Conservation (phyloP, 169 alveolate genomes). For the Plasmodium sp. region DNA sequence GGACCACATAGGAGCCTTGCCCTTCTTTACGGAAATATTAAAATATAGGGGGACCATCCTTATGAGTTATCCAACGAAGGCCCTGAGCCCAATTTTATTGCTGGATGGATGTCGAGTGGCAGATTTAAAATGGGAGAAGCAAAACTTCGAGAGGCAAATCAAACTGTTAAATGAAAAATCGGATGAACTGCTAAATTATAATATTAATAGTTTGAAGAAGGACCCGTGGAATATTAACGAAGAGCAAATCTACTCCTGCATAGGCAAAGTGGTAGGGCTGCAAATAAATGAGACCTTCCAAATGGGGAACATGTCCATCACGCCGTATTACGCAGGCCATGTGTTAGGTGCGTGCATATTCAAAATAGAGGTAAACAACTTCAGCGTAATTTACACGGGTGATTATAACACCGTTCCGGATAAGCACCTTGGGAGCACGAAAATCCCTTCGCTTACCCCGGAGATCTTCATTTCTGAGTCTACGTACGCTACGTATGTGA, state of each 20-base stretch:
- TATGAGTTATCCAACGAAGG: constrained; percentile 98
- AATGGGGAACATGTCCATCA: constrained; percentile 90
- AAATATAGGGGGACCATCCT: constrained; percentile 93
- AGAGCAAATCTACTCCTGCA: constrained; percentile 90
- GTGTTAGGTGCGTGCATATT: constrained; percentile 98
- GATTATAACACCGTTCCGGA: constrained; percentile 97
- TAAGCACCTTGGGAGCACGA: constrained; percentile 97
- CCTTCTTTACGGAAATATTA: constrained; percentile 96
- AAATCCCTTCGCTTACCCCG: constrained; percentile 93
- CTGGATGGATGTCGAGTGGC: constrained; percentile 96
- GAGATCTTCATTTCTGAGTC: constrained; percentile 96
- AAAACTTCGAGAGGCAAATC: constrained; percentile 76
- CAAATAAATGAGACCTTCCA: constrained; percentile 92
- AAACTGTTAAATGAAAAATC: constrained; percentile 79
- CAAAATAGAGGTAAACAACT: constrained; percentile 92
- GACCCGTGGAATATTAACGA: constrained; percentile 89
- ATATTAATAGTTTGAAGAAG: constrained; percentile 51
- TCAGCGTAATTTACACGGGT: constrained; percentile 94
- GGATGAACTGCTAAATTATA: constrained; percentile 62
- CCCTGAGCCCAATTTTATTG: constrained; percentile 96
- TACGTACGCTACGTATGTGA: constrained; percentile 97
- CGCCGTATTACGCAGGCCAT: constrained; percentile 99
- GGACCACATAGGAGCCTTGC: constrained; percentile 99
- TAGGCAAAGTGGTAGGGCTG: constrained; percentile 89
- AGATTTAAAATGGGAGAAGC: constrained; percentile 81